Base-by-base conservation (phyloP, 495 filamentous ascomycete species). In the Parathielavia hyrcaniae region DNA sequence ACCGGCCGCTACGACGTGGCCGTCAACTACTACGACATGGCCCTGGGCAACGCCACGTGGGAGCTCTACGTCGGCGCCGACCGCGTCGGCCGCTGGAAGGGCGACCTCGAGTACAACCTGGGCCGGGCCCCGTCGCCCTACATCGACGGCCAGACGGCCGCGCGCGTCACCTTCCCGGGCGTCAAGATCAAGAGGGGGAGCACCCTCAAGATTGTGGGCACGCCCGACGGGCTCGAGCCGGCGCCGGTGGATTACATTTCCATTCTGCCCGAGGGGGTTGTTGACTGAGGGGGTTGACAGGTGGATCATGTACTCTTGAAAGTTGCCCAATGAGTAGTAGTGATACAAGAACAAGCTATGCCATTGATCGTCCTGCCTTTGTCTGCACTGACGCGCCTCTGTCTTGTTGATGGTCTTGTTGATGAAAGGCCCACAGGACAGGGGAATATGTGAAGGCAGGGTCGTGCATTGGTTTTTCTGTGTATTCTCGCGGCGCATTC, bases 201-300 rank as follows among this genome's bases (percentile, higher is more conserved):
- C 68, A 64, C 70, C 51, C 58, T 87, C 61, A 85, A 79, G 65
- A 79, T 88, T 66, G 75, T 82, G 12, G 81, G 83, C 0, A 68
- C 46, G 41, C 77, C 84, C 10, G 72, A 86, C 69, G 84, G 84
- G 0, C 67, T 71, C 39, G 85, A 88, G 72, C 72, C 71, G 22
- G 85, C 85, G 43, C 81, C 83, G 43, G 46, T 89, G 64, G 86
- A 89, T 69, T 89, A 88, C 71, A 69, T 89, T 47, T 73, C 78
- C 19, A 62, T 89, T 43, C 63, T 88, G 46, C 84, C 85, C 0
- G 57, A 69, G 14, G 83, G 83, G 0, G 65, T 82, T 54, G 69
- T 86, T n/a, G 83, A 87, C 68, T 86, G 72, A 43, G 26, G 6
- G 26, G 26, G 26, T 30, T 30, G n/a, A n/a, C 26, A 3, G 26